A percentile compares a stretch with the other conserved stretches of the same genome.
Evolutionary conservation across 805 yeast species (phyloP).

Genomic region (Candida anglica): DNA sequence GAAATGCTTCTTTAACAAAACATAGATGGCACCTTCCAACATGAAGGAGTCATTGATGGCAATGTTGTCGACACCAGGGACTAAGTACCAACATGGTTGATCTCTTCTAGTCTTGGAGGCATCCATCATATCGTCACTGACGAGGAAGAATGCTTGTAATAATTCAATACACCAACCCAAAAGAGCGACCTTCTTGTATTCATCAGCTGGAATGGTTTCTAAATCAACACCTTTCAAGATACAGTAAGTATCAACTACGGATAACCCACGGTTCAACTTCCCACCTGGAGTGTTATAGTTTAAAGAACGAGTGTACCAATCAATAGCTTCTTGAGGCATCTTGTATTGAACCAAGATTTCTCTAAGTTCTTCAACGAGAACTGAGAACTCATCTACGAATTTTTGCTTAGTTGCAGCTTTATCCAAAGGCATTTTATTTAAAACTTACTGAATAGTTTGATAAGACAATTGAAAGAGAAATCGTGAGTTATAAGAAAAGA

Average conservation of each 20-base stretch:
- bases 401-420: conserved; percentile 44
- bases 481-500: no score
- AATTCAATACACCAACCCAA: conserved; percentile 96
- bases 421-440: conserved; percentile 13
- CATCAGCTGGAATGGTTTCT: conserved; percentile 59
- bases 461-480: no score
- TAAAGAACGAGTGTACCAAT: conserved; percentile 74
- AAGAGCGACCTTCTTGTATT: conserved; percentile 80
- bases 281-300: conserved; percentile 95
- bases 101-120: conserved; percentile 95
- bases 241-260: conserved; percentile 90
- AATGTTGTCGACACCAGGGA: conserved; percentile 76
- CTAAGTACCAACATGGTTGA: conserved; percentile 96
- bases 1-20: conserved; percentile 86
- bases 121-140: conserved; percentile 99
- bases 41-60: conserved; percentile 97
- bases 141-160: conserved; percentile 93
- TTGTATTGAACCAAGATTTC: conserved; percentile 62
- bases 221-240: conserved; percentile 59
- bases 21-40: conserved; percentile 92
- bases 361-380: conserved; percentile 70
- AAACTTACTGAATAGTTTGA: neutral
- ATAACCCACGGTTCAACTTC: conserved; percentile 90
- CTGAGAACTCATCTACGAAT: conserved; percentile 69
- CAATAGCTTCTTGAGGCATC: conserved; percentile 80